Percentiles rank a stretch among this genome's conserved stretches.
These are phyloP conservation scores for Yarrowia osloensis DNA, from an alignment of 805 yeast genomes.

Conservation along the genomic window DNA sequence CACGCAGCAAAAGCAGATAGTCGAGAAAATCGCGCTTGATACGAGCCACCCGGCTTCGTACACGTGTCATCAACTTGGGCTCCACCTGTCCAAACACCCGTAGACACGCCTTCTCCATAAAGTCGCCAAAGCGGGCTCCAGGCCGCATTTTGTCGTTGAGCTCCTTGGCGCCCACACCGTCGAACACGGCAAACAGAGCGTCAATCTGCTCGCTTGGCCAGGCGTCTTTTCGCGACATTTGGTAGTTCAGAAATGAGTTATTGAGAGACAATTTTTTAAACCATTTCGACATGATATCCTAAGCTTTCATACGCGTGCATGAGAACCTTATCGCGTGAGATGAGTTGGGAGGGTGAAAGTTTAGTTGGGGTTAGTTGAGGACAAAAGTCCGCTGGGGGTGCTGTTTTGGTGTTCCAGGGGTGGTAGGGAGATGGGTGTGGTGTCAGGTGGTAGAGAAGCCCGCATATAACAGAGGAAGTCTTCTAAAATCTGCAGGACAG, in stretches of 20 bases:
- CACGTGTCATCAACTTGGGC: not conserved
- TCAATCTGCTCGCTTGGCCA: not conserved
- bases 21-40: constrained; percentile 16
- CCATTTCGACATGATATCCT: no score
- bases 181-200: not conserved
- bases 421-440: no score
- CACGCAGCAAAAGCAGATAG: not conserved
- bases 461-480: no score
- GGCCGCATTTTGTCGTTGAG: constrained; percentile 1
- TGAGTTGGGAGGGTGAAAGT: no score
- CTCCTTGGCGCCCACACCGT: not conserved
- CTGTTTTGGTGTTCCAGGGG: no score
- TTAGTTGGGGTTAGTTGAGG: no score
- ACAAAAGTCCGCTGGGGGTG: no score
- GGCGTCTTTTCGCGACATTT: not conserved
- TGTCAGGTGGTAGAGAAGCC: no score
- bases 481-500: no score
- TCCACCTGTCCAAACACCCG: not conserved
- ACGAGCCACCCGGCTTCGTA: not conserved
- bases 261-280: no score
- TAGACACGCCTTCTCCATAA: not conserved
- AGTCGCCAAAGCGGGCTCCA: not conserved
- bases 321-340: no score
- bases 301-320: no score
- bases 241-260: not conserved